Conservation (phyloP, 1,284 basidiomycete genomes). For the Fomitopsis schrenkii region DNA sequence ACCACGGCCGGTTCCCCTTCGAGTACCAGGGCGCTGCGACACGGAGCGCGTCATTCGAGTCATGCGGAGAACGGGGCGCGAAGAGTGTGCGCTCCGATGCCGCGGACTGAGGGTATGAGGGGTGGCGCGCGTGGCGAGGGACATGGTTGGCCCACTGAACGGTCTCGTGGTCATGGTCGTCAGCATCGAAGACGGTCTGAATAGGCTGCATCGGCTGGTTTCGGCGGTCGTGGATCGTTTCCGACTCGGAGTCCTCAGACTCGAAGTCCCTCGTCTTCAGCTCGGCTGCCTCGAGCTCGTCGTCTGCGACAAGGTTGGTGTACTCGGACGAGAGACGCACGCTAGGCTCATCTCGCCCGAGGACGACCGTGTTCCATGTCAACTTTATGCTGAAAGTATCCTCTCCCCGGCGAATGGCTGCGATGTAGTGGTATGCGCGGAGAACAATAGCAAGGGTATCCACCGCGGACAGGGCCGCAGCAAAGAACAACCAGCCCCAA, state of each 20-base stretch:
- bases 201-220: conserved; percentile 22
- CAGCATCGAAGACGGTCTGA: conserved; percentile 28
- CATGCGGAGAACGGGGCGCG: conserved; percentile 39
- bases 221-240: conserved; percentile 16
- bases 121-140: conserved; percentile 28
- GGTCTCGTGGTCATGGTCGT: conserved; percentile 32
- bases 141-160: conserved; percentile 34
- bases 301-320: conserved; percentile 48
- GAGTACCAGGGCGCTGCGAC: conserved; percentile 19
- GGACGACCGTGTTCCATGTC: conserved; percentile 55
- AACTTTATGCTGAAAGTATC: conserved; percentile 41
- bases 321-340: conserved; percentile 35
- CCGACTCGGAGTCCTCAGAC: conserved; percentile 10
- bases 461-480: conserved; percentile 51
- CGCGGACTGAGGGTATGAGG: conserved; percentile 33
- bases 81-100: conserved; percentile 55
- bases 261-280: conserved; percentile 26
- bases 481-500: conserved; percentile 47
- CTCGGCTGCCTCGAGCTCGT: conserved; percentile 45
- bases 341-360: conserved; percentile 38
- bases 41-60: conserved; percentile 68
- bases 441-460: conserved; percentile 48
- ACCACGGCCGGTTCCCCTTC: conserved; percentile 11
- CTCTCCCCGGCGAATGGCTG: conserved; percentile 29
- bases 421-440: conserved; percentile 47